A percentile compares a stretch with the other conserved stretches of the same genome.
Evolutionary conservation across 1,284 basidiomycete genomes (phyloP).

Genomic region (Cryptococcus jaspeensis): DNA sequence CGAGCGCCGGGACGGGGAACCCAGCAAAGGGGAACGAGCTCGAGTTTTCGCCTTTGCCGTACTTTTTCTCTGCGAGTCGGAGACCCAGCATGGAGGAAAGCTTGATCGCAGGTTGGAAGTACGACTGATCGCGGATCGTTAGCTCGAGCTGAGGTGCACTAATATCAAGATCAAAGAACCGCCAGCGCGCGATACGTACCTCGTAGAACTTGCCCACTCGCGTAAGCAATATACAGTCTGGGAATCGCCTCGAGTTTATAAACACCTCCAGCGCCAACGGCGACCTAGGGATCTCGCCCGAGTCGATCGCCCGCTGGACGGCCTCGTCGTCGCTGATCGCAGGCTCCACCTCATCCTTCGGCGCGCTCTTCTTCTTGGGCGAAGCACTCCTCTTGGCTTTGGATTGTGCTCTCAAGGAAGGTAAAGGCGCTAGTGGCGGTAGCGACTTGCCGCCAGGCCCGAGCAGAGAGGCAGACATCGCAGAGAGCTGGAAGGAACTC

Average conservation of each 20-base stretch:
- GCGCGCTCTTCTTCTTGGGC: no score
- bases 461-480: no score
- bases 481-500: no score
- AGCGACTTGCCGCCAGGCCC: no score
- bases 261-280: conserved; percentile 67
- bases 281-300: conserved; percentile 36
- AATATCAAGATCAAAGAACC: neutral
- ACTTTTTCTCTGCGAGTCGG: conserved; percentile 39
- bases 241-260: conserved; percentile 70
- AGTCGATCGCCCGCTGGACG: conserved; percentile 8
- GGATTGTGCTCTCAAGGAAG: no score
- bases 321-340: conserved; percentile 1
- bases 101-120: conserved; percentile 83
- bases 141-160: neutral
- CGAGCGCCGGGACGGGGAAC: conserved; percentile 80
- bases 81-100: conserved; percentile 67
- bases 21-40: conserved; percentile 72
- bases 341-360: neutral
- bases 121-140: conserved; percentile 61
- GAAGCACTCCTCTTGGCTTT: no score
- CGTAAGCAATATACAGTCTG: conserved; percentile 84
- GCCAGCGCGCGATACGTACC: conserved; percentile 56
- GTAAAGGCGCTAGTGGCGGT: no score
- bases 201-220: conserved; percentile 94
- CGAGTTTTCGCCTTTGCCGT: conserved; percentile 6